These are phyloP conservation scores for Fagopyrum tataricum DNA, from an alignment of 148 eudicot genomes.

Conservation along the genomic window DNA sequence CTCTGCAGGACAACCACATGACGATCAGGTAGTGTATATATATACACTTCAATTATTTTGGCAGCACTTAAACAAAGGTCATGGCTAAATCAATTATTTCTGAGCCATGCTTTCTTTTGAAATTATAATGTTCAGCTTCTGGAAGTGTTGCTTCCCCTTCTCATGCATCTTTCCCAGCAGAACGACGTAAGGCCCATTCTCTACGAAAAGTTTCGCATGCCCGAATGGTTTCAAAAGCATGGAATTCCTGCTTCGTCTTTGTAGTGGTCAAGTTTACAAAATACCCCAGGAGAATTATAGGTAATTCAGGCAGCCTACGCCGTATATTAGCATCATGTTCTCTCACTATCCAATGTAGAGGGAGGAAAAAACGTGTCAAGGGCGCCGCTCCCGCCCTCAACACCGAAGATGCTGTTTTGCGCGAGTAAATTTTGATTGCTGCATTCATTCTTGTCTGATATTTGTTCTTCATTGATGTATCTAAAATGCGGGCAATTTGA, in stretches of 20 bases:
- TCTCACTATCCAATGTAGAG: too few species aligned
- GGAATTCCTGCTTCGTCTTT: slow-evolving; percentile 70
- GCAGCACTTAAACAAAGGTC: background rate
- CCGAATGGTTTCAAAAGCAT: slow-evolving; percentile 95
- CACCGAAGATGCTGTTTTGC: background rate
- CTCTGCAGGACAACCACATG: slow-evolving; percentile 89
- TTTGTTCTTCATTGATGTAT: background rate
- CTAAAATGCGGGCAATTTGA: background rate
- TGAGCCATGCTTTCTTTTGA: background rate
- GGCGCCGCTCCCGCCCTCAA: background rate
- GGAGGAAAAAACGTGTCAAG: background rate
- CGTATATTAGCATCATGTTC: too few species aligned
- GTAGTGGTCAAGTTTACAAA: background rate
- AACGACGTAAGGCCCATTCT: slow-evolving; percentile 71
- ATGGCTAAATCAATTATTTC: background rate
- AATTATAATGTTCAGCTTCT: slow-evolving; percentile 52
- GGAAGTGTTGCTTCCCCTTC: slow-evolving; percentile 78
- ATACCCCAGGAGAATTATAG: too few species aligned
- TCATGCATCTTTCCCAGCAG: slow-evolving; percentile 65
- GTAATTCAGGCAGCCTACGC: too few species aligned
- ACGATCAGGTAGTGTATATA: slow-evolving; percentile 56
- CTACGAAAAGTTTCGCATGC: slow-evolving; percentile 82
- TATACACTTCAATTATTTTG: background rate
- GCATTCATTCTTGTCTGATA: background rate
- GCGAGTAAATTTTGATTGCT: background rate